These are phyloP conservation scores for Limnanthes douglasii DNA, from an alignment of 345 rosid species.

Conservation along the genomic window DNA sequence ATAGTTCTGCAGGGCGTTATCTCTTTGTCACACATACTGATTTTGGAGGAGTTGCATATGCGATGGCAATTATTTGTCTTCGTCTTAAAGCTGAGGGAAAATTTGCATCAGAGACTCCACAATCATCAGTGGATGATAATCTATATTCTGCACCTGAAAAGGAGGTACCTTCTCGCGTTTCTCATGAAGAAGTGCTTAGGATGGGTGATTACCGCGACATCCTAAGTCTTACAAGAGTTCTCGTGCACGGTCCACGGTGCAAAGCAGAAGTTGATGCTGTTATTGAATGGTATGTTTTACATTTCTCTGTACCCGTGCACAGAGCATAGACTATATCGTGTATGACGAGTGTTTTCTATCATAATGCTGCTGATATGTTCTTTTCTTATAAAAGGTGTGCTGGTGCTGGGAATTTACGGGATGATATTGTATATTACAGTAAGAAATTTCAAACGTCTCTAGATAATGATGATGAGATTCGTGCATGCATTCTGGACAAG, in stretches of 20 bases:
- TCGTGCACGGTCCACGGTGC: conserved; percentile 79
- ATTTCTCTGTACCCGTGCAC: not conserved
- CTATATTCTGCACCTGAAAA: too few relatives aligned
- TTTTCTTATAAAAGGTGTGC: conserved; percentile 88
- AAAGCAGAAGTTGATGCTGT: conserved; percentile 71
- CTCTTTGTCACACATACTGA: conserved; percentile 88
- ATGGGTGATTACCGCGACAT: conserved; percentile 96
- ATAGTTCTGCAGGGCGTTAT: conserved; percentile 66
- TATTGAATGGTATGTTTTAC: conserved; percentile 42
- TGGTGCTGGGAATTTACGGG: conserved; percentile 84
- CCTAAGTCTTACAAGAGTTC: conserved; percentile 88
- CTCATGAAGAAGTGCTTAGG: conserved; percentile 61
- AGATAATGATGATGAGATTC: conserved; percentile 44
- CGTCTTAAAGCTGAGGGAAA: conserved; percentile 46
- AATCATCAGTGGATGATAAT: conserved; percentile 13
- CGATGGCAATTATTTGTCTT: conserved; percentile 81
- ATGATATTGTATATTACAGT: conserved; percentile 55
- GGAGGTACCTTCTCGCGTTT: conserved; percentile 22
- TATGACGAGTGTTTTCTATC: not conserved
- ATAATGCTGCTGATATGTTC: conserved; percentile 7
- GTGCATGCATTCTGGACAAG: conserved; percentile 52
- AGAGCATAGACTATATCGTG: not conserved
- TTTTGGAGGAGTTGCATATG: conserved; percentile 84
- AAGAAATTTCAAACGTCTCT: conserved; percentile 43
- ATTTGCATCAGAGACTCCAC: conserved; percentile 10